Evolutionary conservation across 805 yeast species (phyloP), one percentile per base, ranked within the genome.

Genomic region (Candida khao-thaluensis): DNA sequence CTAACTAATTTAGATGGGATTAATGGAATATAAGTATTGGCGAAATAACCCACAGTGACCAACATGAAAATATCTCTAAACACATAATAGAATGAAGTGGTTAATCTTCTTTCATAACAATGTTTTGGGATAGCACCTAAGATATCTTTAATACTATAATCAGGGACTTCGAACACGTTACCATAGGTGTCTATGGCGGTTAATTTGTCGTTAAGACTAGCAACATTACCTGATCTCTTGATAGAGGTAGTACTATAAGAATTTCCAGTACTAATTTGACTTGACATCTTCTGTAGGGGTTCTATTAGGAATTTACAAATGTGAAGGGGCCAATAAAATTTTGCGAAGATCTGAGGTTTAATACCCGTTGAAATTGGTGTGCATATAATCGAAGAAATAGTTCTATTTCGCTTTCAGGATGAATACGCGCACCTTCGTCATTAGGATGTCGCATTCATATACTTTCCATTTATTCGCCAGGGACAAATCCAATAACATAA

Each of bases 101-200:
- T 43, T 29, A 77, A 53, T 39, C 79, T 65, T 54, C 93, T 74
- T 56, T 84, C 77, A 65, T 81, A 86, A 59, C 91, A 84, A 54
- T 80, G 79, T 33, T 74, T 60, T 30, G 95, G 95, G 53, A 85
- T 86, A 28, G 81, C 83, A 37, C 70, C 68, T 44, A 86, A 65
- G 42, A 85, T 76, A 40, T 84, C 87, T 72, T 84, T 84, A 60
- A 85, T 84, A 47, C 88, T 64, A 65, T 63, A 83, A 55, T 82
- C 85, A 16, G 95, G 95, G 6, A 76, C 91, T 41, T 73, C 74
- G 59, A 82, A 85, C 45, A 70, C 77, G 45, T 81, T 71, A 16
- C 93, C 93, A 49, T 62, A 57, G 17, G 85, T 77, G 54, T 79
- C 82, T 37, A 72, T 57, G 16, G 83, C 78, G n/a, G 42, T 27